These are phyloP conservation scores for Stipa capillata DNA, from an alignment of 176 grass and related monocot species.

Conservation along the genomic window DNA sequence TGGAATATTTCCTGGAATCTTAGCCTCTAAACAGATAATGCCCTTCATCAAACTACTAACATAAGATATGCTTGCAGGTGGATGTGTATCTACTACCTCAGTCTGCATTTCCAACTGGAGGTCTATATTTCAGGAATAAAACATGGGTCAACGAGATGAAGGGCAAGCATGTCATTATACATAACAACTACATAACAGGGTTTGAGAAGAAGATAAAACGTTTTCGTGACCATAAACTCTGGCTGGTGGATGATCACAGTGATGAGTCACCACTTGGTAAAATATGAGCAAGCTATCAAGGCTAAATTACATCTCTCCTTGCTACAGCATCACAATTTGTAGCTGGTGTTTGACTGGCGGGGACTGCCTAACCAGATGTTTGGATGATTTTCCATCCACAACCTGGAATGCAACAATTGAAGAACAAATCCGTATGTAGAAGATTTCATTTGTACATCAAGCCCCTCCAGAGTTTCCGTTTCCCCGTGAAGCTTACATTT, in stretches of 20 bases:
- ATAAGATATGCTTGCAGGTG: constrained; percentile 47
- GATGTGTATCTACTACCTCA: constrained; percentile 84
- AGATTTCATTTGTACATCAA: not conserved
- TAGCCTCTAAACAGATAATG: not conserved
- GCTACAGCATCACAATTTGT: constrained; percentile 13
- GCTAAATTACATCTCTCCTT: not conserved
- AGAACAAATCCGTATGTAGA: not conserved
- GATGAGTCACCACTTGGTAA: constrained; percentile 83
- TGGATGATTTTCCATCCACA: not conserved
- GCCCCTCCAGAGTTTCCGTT: not conserved
- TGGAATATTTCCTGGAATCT: not conserved
- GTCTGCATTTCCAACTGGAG: constrained; percentile 89
- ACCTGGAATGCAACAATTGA: not conserved
- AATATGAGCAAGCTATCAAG: constrained; percentile 37
- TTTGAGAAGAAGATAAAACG: constrained; percentile 97
- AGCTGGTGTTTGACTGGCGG: not conserved
- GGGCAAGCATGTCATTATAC: constrained; percentile 85
- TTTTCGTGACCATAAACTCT: constrained; percentile 68
- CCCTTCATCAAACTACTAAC: constrained; percentile 12
- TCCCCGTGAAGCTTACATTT: not conserved
- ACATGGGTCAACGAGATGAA: constrained; percentile 79
- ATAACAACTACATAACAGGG: constrained; percentile 94
- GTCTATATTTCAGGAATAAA: constrained; percentile 92
- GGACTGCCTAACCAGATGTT: not conserved
- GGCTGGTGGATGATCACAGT: constrained; percentile 70